Evolutionary conservation across 2,329 filamentous ascomycete genomes (phyloP).

Genomic region (Exserohilum rostratum): DNA sequence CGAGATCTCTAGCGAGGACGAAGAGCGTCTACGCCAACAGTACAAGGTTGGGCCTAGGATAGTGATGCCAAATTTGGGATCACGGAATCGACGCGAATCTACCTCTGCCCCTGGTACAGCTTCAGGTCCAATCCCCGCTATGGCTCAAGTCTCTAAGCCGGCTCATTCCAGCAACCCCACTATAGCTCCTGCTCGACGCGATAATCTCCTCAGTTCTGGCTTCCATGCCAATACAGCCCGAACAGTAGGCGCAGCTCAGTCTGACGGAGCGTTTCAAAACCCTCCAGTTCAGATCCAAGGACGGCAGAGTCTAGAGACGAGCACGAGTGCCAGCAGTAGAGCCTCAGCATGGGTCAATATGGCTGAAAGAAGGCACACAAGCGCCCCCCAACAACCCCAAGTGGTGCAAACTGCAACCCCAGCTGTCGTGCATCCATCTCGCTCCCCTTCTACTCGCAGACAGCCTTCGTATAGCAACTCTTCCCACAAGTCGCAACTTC

Average conservation of each 20-base stretch:
- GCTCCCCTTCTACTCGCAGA: conserved; percentile 28
- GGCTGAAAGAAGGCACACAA: conserved; percentile 32
- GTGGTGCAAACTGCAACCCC: conserved; percentile 18
- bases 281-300: conserved; percentile 18
- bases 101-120: conserved; percentile 17
- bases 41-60: conserved; percentile 45
- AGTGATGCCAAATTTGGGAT: conserved; percentile 38
- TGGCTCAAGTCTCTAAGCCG: background rate
- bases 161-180: background rate
- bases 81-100: conserved; percentile 30
- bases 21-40: conserved; percentile 38
- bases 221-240: conserved; percentile 34
- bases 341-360: conserved; percentile 34
- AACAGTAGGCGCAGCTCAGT: conserved; percentile 12
- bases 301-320: conserved; percentile 25
- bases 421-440: conserved; percentile 27
- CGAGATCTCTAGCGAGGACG: conserved; percentile 37
- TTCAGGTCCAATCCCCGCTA: background rate
- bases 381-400: conserved; percentile 33
- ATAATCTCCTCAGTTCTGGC: conserved; percentile 29
- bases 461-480: conserved; percentile 40
- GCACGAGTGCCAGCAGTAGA: conserved; percentile 14
- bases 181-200: conserved; percentile 11
- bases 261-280: conserved; percentile 15
- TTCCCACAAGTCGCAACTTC: conserved; percentile 44